These are phyloP conservation scores for Lactifluus pinguis DNA, from an alignment of 768 basidiomycete genomes.

Conservation along the genomic window DNA sequence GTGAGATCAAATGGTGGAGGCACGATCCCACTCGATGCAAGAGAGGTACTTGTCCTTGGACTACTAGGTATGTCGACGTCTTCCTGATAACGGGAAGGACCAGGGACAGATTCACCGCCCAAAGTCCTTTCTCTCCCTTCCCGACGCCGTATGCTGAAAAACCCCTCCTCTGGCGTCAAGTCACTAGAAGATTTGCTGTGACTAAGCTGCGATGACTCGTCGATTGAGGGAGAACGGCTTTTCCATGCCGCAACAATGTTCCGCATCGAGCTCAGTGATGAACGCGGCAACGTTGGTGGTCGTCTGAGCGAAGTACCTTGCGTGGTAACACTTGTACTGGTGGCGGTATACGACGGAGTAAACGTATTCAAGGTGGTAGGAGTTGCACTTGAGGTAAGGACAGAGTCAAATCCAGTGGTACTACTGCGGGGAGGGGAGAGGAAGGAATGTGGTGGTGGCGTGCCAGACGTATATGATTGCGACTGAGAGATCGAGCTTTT, in stretches of 20 bases:
- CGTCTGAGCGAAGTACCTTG: conserved; percentile 49
- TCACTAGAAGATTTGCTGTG: conserved; percentile 8
- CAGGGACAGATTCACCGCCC: neutral
- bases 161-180: conserved; percentile 30
- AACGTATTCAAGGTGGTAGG: conserved; percentile 31
- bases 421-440: conserved; percentile 40
- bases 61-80: conserved; percentile 23
- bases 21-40: conserved; percentile 28
- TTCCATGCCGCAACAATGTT: conserved; percentile 79
- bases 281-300: conserved; percentile 55
- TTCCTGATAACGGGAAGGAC: neutral
- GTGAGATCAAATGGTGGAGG: conserved; percentile 41
- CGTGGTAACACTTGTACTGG: conserved; percentile 26
- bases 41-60: conserved; percentile 21
- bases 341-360: conserved; percentile 31
- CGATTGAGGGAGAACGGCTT: conserved; percentile 47
- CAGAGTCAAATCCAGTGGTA: conserved; percentile 24
- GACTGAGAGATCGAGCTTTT: conserved; percentile 34
- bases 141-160: conserved; percentile 47
- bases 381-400: conserved; percentile 25
- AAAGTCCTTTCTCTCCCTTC: conserved; percentile 22
- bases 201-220: conserved; percentile 17
- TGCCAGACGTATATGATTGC: conserved; percentile 19
- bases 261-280: conserved; percentile 63
- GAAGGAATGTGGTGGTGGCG: conserved; percentile 26